Base-by-base conservation (phyloP, 208 protist genomes). In the Crithidia fasciculata region DNA sequence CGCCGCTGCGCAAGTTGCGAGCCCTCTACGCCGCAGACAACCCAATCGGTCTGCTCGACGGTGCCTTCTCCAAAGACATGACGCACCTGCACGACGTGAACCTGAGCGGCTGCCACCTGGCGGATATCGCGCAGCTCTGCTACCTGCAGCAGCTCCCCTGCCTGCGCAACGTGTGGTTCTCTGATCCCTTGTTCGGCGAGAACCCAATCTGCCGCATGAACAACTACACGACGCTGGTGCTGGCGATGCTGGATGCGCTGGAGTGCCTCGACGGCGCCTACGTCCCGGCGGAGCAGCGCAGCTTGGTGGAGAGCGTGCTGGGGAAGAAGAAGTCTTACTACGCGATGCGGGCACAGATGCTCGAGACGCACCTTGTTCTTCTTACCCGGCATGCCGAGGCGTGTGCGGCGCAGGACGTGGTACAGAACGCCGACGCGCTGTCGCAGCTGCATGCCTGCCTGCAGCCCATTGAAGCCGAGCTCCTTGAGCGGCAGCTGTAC, bases 301-400 rank as follows among this genome's bases (percentile, higher is more conserved):
- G 72, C 9, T 58, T 96, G 39, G 96, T 96, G 10, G 85, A 96
- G 55, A 90, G 88, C 3, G 92, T 97, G 2, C 95, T 94, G 72
- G 72, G 81, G 58, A 99, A 97, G 66, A 99, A 99, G 76, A 79
- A 82, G 59, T 91, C 98, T 69, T 99, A 98, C 80, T 99, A 99
- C 76, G 96, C 92, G 69, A 98, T 98, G 89, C 85, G 96, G 15
- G 87, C 96, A 41, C 93, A 94, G 58, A 93, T 95, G 59, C 66
- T 98, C n/a, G 82, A 94, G 65, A 81, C 94, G 12, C 96, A 98
- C 72, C 72, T 93, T 37, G 68, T 81, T 3, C 76, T 95, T 16
- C 72, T 97, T 10, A 12, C 83, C 19, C 65, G 72, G 1, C 73
- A 73, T 55, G 74, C 81, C 0, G 69, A 81, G 41, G 8, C 28